These are phyloP conservation scores for Astrephomene gubernaculifera DNA, from an alignment of 139 green algal species.

Conservation along the genomic window DNA sequence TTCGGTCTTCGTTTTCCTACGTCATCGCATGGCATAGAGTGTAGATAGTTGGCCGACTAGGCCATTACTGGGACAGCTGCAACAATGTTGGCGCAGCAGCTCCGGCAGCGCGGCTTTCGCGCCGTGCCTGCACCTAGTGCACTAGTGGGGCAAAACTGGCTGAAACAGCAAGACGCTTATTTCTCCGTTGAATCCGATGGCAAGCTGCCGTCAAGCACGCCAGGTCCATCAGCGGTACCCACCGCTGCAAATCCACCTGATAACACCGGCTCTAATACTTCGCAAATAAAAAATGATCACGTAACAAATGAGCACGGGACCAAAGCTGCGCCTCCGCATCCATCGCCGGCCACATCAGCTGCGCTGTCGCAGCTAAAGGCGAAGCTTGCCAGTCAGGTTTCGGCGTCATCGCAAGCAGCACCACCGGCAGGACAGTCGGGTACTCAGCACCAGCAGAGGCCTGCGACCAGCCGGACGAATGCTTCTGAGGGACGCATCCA, in stretches of 20 bases:
- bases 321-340: not conserved
- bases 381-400: not conserved
- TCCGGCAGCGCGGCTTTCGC: conserved; percentile 15
- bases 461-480: no score
- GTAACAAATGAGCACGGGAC: no score
- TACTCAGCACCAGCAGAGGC: no score
- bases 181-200: not conserved
- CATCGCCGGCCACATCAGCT: not conserved
- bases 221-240: not conserved
- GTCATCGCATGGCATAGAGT: no score
- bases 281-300: no score
- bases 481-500: not conserved
- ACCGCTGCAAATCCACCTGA: not conserved
- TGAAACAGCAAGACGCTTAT: not conserved
- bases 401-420: not conserved
- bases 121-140: not conserved
- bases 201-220: not conserved
- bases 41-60: no score
- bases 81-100: conserved; percentile 5
- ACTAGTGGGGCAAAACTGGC: not conserved
- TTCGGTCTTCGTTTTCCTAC: no score
- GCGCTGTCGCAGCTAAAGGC: conserved; percentile 9
- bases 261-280: no score
- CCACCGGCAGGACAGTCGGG: no score
- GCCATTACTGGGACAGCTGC: not conserved